A percentile compares a stretch with the other conserved stretches of the same genome.
phyloP scores from a whole-genome alignment of 2,329 filamentous ascomycete genomes.

The Pseudocercospora ulei region DNA sequence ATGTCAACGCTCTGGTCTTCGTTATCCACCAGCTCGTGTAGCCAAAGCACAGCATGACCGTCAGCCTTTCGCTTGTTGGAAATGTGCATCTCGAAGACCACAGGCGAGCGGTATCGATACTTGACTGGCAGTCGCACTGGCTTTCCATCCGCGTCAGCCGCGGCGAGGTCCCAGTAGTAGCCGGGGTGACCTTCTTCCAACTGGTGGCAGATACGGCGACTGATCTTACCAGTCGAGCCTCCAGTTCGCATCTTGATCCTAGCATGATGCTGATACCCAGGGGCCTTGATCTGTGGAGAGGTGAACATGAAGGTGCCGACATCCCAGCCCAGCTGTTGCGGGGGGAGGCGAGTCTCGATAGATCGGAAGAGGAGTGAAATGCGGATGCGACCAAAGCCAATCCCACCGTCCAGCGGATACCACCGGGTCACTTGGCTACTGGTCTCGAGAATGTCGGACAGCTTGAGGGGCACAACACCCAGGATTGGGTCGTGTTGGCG shows the following conservation, averaged over 20 bases:
- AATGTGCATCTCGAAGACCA: constrained; percentile 77
- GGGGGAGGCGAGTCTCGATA: constrained; percentile 76
- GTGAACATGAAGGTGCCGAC: constrained; percentile 88
- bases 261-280: constrained; percentile 51
- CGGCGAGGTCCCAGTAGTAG: constrained; percentile 49
- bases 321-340: constrained; percentile 80
- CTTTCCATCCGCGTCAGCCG: constrained; percentile 36
- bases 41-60: constrained; percentile 73
- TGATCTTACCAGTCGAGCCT: constrained; percentile 64
- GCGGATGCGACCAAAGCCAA: constrained; percentile 78
- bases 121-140: constrained; percentile 74
- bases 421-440: constrained; percentile 79
- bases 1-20: constrained; percentile 68
- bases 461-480: constrained; percentile 77
- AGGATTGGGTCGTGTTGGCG: constrained; percentile 90
- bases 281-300: constrained; percentile 58
- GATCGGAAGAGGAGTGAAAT: constrained; percentile 85
- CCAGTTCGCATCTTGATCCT: constrained; percentile 75
- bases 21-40: constrained; percentile 73
- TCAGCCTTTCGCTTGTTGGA: constrained; percentile 59
- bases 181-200: constrained; percentile 46
- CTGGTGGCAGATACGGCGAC: constrained; percentile 53
- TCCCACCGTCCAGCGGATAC: constrained; percentile 93
- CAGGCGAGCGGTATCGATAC: constrained; percentile 76
- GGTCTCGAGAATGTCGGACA: constrained; percentile 79